Conservation (phyloP, 2,329 filamentous ascomycete species). For the Juglanconis sp. region DNA sequence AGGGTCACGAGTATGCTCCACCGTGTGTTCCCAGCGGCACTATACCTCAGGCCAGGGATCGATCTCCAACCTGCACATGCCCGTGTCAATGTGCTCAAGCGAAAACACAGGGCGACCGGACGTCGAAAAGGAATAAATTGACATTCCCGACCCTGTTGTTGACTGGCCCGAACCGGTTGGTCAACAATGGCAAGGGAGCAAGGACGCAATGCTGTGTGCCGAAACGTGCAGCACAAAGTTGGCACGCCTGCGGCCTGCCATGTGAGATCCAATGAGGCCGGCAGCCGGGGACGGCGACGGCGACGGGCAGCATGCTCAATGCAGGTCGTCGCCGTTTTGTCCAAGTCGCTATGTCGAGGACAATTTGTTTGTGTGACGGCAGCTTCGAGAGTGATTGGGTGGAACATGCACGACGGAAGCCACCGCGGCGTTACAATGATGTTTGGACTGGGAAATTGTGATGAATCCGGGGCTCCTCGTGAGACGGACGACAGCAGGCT, state of each 20-base stretch:
- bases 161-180: constrained; percentile 26
- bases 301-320: constrained; percentile 4
- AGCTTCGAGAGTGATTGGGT: constrained; percentile 7
- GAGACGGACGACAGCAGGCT: constrained; percentile 4
- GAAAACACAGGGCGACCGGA: background rate
- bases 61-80: constrained; percentile 1
- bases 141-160: constrained; percentile 15
- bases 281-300: constrained; percentile 11
- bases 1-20: background rate
- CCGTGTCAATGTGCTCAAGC: background rate
- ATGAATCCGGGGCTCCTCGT: background rate
- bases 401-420: constrained; percentile 4
- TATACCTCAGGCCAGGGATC: background rate
- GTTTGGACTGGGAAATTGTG: background rate
- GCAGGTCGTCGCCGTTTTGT: constrained; percentile 1
- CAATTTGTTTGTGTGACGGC: constrained; percentile 12
- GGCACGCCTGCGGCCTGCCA: background rate
- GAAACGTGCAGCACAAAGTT: constrained; percentile 7
- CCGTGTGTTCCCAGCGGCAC: background rate
- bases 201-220: constrained; percentile 5
- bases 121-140: constrained; percentile 6
- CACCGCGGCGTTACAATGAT: constrained; percentile 10
- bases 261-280: background rate
- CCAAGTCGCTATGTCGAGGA: constrained; percentile 8
- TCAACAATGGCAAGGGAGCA: constrained; percentile 22